Base-by-base conservation (phyloP, 2,329 filamentous ascomycete genomes). In the Mycosphaerella arachidis region DNA sequence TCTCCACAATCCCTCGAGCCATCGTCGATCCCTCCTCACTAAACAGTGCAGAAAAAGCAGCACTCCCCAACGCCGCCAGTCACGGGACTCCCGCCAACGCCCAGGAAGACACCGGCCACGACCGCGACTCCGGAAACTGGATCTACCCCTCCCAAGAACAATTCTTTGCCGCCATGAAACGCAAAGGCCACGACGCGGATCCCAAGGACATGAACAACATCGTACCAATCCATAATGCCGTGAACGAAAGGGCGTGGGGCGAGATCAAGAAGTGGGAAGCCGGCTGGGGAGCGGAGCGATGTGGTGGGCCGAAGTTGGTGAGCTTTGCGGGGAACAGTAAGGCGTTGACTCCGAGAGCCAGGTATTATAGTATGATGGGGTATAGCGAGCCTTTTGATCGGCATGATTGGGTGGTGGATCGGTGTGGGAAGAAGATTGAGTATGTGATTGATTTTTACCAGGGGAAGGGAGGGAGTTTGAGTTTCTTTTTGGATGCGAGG, bases 371-470 rank as follows among this genome's bases (percentile, higher is more conserved):
- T 4, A 76, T 71, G 33, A 77, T 96, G 56, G 94, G 94, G n/a
- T 97, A 96, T 75, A 87, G 89, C 61, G 82, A 88, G 56, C 94
- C 94, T 1, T 99, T 99, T 75, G 94, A 99, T 77, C 82, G 94
- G 30, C 94, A 99, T 74, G 94, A 99, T 75, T 99, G 94, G 94
- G 86, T 97, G 27, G 88, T 99, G 37, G 92, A 99, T 76, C 83
- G 94, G 55, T 97, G 94, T 72, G 93, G 90, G 31, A 88, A 81
- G 20, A 85, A 85, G 70, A 79, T 99, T 53, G 94, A 97, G 70
- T 99, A 99, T 73, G 89, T 99, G 43, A 99, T 99, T 74, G 94
- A 99, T 76, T 99, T 99, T 70, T 99, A 99, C 73, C 86, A 91
- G 5, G 94, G 94, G 0, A 85, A 81, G 67, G 74, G 75, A 57